These are phyloP conservation scores for Termitomyces sp. DNA, from an alignment of 768 basidiomycete genomes.

Conservation along the genomic window DNA sequence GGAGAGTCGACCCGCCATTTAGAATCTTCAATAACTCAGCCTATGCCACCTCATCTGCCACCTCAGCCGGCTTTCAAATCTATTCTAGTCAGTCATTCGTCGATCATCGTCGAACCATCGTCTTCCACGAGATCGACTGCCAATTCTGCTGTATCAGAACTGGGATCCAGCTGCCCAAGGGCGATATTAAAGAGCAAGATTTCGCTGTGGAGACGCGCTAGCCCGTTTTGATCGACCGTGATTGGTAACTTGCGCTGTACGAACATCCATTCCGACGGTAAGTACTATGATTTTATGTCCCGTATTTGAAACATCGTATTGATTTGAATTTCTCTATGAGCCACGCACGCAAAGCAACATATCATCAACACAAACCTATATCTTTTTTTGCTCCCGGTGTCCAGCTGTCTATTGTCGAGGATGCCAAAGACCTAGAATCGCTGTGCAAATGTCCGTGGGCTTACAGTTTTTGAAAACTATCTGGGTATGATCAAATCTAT, in stretches of 20 bases:
- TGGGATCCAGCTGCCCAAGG: not conserved
- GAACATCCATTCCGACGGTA: not conserved
- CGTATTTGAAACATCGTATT: not conserved
- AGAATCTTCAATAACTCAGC: too few relatives aligned
- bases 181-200: too few relatives aligned
- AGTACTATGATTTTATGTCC: not conserved
- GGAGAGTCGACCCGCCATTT: not conserved
- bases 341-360: not conserved
- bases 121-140: not conserved
- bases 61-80: not conserved
- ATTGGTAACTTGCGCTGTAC: not conserved
- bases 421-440: not conserved
- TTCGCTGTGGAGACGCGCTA: not conserved
- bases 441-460: conserved; percentile 4
- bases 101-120: not conserved
- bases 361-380: not conserved
- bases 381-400: not conserved
- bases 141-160: not conserved
- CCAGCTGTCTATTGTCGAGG: conserved; percentile 3
- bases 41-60: not conserved
- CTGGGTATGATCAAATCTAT: conserved; percentile 2
- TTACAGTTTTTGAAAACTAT: conserved; percentile 8
- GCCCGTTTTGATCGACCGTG: not conserved
- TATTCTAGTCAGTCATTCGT: not conserved
- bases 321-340: not conserved